phyloP scores from a whole-genome alignment of 148 eudicot species.

The Rhododendron ovatum region DNA sequence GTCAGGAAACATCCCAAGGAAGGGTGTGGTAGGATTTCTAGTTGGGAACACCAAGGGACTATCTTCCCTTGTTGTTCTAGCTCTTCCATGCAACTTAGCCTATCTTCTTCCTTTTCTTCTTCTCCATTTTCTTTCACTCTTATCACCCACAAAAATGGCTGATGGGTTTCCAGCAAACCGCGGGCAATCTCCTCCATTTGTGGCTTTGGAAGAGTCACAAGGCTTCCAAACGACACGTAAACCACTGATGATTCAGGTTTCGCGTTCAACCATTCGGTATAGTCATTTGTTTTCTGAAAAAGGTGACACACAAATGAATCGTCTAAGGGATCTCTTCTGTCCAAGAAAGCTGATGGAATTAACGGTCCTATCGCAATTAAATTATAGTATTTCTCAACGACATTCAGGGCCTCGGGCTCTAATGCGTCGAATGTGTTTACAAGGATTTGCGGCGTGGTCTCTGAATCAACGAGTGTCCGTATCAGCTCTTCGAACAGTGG shows the following conservation, averaged over 20 bases:
- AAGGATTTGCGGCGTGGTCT: constrained; percentile 37
- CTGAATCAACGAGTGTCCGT: constrained; percentile 22
- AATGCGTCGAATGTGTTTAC: constrained; percentile 56
- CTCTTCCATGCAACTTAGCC: constrained; percentile 4
- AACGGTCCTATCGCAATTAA: constrained; percentile 42
- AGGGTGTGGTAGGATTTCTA: neutral
- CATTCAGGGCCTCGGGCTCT: constrained; percentile 40
- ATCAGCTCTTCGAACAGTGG: constrained; percentile 33
- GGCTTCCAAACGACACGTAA: neutral
- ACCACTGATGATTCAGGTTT: neutral
- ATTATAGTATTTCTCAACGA: constrained; percentile 19
- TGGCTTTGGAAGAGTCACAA: neutral
- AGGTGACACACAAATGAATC: neutral
- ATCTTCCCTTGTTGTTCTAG: neutral
- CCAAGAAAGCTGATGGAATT: constrained; percentile 33
- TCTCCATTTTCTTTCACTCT: neutral
- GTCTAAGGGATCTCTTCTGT: constrained; percentile 27
- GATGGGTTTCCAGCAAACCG: neutral
- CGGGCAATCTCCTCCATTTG: constrained; percentile 1
- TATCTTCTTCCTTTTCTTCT: neutral
- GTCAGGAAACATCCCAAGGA: neutral
- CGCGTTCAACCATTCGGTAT: neutral
- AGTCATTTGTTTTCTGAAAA: neutral
- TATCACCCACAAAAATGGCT: neutral
- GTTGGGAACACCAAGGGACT: constrained; percentile 1